Evolutionary conservation across 257 asterid genomes (phyloP).

Genomic region (Plantago major): DNA sequence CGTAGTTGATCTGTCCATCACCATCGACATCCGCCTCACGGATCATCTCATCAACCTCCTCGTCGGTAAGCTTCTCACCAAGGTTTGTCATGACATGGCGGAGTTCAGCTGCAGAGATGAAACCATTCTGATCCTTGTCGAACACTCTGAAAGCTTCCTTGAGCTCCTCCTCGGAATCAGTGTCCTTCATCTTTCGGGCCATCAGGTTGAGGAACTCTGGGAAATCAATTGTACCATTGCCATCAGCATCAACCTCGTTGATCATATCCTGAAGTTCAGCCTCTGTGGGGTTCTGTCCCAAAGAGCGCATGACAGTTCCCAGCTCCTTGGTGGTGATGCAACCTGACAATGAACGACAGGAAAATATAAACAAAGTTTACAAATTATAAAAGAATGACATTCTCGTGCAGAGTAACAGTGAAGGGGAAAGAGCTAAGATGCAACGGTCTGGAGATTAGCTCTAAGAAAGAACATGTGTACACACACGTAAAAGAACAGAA

Average conservation of each 20-base stretch:
- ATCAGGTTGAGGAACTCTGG: slow-evolving; percentile 89
- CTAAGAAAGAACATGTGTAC: too few species aligned
- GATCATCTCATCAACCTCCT: slow-evolving; percentile 89
- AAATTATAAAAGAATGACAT: not conserved
- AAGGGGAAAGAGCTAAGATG: not conserved
- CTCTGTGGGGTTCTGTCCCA: slow-evolving; percentile 90
- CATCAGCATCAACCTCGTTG: slow-evolving; percentile 85
- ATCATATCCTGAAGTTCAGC: slow-evolving; percentile 90
- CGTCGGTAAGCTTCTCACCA: slow-evolving; percentile 85
- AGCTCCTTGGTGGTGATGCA: slow-evolving; percentile 88
- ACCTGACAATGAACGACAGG: slow-evolving; percentile 34
- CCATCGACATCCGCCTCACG: slow-evolving; percentile 93
- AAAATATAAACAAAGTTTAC: slow-evolving; percentile 1
- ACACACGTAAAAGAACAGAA: too few species aligned
- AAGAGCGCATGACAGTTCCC: slow-evolving; percentile 79
- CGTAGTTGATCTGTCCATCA: slow-evolving; percentile 87
- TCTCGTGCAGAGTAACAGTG: not conserved
- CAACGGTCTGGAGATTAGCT: slow-evolving; percentile 1
- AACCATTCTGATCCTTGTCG: slow-evolving; percentile 84
- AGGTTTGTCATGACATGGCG: slow-evolving; percentile 89
- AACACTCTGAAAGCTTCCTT: slow-evolving; percentile 88
- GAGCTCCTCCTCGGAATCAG: slow-evolving; percentile 89
- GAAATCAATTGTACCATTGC: slow-evolving; percentile 82
- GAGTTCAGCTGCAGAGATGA: slow-evolving; percentile 87
- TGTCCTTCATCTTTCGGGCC: slow-evolving; percentile 89